Base-by-base conservation (phyloP, 441 rosid species). In the Pelargonium fulgidum region DNA sequence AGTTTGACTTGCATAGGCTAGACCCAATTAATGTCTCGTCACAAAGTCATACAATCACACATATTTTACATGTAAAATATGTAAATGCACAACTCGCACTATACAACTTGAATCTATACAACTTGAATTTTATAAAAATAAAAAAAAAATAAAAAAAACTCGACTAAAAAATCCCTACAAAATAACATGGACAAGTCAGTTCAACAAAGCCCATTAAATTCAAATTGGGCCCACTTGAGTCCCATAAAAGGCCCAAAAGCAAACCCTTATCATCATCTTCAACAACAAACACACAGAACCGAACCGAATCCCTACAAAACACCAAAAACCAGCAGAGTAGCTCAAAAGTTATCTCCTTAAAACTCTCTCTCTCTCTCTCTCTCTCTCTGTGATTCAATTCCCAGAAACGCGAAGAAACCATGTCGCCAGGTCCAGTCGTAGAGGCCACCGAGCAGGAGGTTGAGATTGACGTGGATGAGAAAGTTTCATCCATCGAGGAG, bases 341-440 rank as follows among this genome's bases (percentile, higher is more conserved):
- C 11, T 20, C 17, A 54, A 54, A 20, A 16, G 4, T 54, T 17
- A 54, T 54, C 22, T 54, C 61, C 19, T 54, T 54, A 54, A 54
- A 17, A n/a, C 61, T 14, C 20, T n/a, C 19, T 3, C 16, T 50
- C 58, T 50, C 19, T 50, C 58, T 50, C 58, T 6, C 61, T 7
- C 17, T 16, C 58, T 4, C 47, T 5, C 47, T 5, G 47, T 11
- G 3, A 13, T 48, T 14, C n/a, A 11, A 48, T 16, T 16, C 19
- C 20, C 24, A 54, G 61, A 54, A 36, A 36, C 41, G 7, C 41
- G 41, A 36, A 36, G 41, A 36, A 36, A 24, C 61, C 61, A 54
- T 54, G 61, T 54, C 61, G 3, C 61, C 61, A 16, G 61, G 61
- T 54, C 61, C 61, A 16, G 61, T 54, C 61, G 61, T 54, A 16